Base-by-base conservation (phyloP, 306 rosid species). In the Calophaca sinica region DNA sequence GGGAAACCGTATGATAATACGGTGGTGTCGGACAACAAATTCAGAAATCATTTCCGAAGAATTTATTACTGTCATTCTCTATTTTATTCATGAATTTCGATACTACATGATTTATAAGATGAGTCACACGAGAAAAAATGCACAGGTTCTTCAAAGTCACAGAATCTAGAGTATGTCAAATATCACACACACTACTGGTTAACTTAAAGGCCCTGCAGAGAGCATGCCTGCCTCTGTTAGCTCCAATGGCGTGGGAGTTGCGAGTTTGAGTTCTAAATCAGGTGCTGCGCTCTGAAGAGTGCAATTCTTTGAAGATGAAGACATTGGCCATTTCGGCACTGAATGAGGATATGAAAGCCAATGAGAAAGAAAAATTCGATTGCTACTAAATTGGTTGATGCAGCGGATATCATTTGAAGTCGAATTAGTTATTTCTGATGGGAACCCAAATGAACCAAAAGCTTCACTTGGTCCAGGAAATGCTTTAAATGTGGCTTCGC, bases 191-290 rank as follows among this genome's bases (percentile, higher is more conserved):
- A 2, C 48, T n/a, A 33, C 1, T 41, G 65, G 64, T 81, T 60
- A 76, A 33, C 36, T 38, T 9, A 15, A 59, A 26, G 41, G 20
- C 20, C n/a, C 2, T 20, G 26, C 26, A 55, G 65, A 53, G 79
- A 68, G 33, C 31, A 50, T 15, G 51, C 28, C 14, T 44, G 26
- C 26, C 26, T 20, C 29, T 32, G 67, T 15, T 4, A 80, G 79
- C 72, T 89, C 84, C 75, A 83, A 54, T 64, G 79, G 70, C 61
- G 39, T 75, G 15, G 87, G 85, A 12, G 84, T 83, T 1, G 90
- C 96, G 41, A 94, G 96, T 72, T 84, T 91, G 71, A 94, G 93
- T 62, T 91, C 96, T 71, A 91, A 89, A 86, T 91, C 88, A 38
- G 79, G 84, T 9, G 42, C 55, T 20, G 13, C 52, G 7, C 63